A percentile compares a stretch with the other conserved stretches of the same genome.
phyloP scores from a whole-genome alignment of 179 eudicot species.

The Beta corolliflora region DNA sequence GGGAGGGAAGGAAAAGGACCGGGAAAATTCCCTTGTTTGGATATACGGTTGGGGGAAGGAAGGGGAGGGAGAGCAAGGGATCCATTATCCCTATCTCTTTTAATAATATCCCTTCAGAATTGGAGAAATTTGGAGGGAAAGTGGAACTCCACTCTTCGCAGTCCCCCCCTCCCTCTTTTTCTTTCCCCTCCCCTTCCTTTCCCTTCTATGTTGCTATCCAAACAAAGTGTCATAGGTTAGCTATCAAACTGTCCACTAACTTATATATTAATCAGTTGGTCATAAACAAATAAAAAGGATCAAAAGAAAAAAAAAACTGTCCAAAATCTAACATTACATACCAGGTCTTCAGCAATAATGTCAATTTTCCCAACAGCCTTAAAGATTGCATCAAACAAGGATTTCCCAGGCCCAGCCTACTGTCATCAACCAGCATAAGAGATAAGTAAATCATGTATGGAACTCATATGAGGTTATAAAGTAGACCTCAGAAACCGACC shows the following conservation, averaged over 20 bases:
- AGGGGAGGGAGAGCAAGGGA: too few species aligned
- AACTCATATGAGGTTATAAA: slow-evolving; percentile 9
- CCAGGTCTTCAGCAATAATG: slow-evolving; percentile 96
- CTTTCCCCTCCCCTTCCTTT: too few species aligned
- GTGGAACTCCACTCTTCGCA: too few species aligned
- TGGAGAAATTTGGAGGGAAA: too few species aligned
- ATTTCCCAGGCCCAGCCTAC: slow-evolving; percentile 95
- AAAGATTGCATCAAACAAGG: slow-evolving; percentile 80
- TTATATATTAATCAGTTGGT: background rate
- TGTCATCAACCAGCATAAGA: slow-evolving; percentile 41
- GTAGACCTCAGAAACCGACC: slow-evolving; percentile 50
- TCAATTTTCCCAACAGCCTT: slow-evolving; percentile 70
- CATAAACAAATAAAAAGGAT: background rate
- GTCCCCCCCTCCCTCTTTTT: too few species aligned
- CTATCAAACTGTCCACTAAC: background rate
- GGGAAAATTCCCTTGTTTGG: too few species aligned
- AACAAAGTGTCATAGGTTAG: too few species aligned
- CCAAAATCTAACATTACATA: slow-evolving; percentile 33
- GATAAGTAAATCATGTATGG: slow-evolving; percentile 12
- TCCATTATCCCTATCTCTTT: too few species aligned
- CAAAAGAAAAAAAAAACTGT: background rate
- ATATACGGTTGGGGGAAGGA: too few species aligned
- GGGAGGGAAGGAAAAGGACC: too few species aligned
- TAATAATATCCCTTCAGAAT: too few species aligned
- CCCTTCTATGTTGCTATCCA: too few species aligned